Conservation (phyloP, 208 protist species). For the Leishmania lainsoni region DNA sequence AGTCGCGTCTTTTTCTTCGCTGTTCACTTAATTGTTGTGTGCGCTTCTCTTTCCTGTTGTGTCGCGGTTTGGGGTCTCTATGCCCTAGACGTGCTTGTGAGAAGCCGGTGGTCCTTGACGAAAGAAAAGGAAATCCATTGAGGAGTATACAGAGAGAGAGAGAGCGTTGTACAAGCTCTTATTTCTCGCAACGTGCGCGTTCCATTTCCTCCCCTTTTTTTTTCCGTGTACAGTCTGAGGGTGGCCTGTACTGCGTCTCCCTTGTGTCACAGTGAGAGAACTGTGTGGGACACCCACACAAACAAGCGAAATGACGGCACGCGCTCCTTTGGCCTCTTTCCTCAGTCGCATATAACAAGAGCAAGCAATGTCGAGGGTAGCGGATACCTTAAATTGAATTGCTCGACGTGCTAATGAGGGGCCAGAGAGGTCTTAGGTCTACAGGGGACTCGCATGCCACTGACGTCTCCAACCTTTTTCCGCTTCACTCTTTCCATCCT, state of each 20-base stretch:
- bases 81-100: not conserved
- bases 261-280: not conserved
- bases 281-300: not conserved
- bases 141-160: not conserved
- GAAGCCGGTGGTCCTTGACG: not conserved
- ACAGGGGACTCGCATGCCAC: not conserved
- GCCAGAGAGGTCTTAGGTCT: not conserved
- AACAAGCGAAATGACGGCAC: not conserved
- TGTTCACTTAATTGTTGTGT: constrained; percentile 3
- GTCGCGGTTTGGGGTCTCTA: not conserved
- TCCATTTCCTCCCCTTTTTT: not conserved
- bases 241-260: not conserved
- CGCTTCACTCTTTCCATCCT: not conserved
- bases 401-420: not conserved
- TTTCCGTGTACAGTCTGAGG: not conserved
- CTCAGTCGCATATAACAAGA: not conserved
- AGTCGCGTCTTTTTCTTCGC: not conserved
- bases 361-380: not conserved
- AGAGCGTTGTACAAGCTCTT: not conserved
- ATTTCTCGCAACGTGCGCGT: not conserved
- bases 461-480: not conserved
- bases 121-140: not conserved
- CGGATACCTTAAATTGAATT: not conserved
- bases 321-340: not conserved
- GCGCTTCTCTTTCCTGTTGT: constrained; percentile 10